Evolutionary conservation across 371 early-diverging fungal genomes (phyloP), one percentile per base, ranked within the genome.

Genomic region (Mortierella sp.): DNA sequence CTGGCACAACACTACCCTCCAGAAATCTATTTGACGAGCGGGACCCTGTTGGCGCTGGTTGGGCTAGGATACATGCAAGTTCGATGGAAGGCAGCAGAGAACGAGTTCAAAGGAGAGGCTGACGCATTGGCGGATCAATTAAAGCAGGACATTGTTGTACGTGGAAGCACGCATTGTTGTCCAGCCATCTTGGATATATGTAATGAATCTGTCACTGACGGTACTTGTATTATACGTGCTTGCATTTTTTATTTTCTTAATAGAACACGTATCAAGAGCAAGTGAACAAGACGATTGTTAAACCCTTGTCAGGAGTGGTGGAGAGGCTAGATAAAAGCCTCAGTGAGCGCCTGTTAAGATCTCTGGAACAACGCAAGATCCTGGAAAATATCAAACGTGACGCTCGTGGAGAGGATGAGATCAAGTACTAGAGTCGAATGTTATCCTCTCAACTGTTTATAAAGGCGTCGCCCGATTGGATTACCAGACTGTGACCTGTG

Each of bases 61-160:
- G 78, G 78, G n/a, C 30, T 76, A 41, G 78, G 78, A 8, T 76
- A 76, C 23, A 59, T 76, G 70, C 78, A 76, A 18, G 26, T 70
- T 24, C 65, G 78, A 21, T 76, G 78, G 78, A 76, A 76, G 54
- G 70, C 78, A 13, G 78, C 78, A 0, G 70, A 76, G 78, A 70
- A 50, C 18, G 78, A 76, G 60, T 76, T 76, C 43, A 65, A 59
- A 31, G 59, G 70, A 0, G 70, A 76, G 45, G 70, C 78, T 2
- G 67, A 76, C 13, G 55, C 61, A 0, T 34, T 76, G 26, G 70
- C 78, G 2, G 63, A 65, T 9, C 50, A 76, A 21, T 34, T 76
- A 27, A 76, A 76, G 60, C 58, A 66, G n/a, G 78, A 76, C 9
- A 65, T 76, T 55, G 63, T 76, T 6, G 74, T 73, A 68, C 39